A percentile compares a stretch with the other conserved stretches of the same genome.
Conservation (phyloP, 2,329 filamentous ascomycete species). For the Seiridium cupressi region DNA sequence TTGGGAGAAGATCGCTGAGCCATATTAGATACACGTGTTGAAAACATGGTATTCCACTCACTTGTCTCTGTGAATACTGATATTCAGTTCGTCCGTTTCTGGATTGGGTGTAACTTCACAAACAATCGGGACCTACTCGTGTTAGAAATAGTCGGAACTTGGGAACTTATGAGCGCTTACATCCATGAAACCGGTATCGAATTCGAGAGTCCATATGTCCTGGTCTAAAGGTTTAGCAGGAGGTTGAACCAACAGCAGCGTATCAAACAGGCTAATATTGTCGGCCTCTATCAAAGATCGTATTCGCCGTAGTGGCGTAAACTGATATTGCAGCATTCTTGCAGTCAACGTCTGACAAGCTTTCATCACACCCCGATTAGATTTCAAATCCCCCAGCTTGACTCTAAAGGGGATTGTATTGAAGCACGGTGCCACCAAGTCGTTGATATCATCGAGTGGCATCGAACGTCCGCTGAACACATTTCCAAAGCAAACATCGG, state of each 20-base stretch:
- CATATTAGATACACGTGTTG: conserved; percentile 9
- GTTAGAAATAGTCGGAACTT: too few species aligned
- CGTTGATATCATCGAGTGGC: conserved; percentile 62
- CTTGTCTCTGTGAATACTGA: conserved; percentile 64
- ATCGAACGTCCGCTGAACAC: conserved; percentile 77
- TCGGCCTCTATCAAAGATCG: conserved; percentile 50
- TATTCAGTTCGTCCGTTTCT: conserved; percentile 46
- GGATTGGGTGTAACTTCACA: conserved; percentile 67
- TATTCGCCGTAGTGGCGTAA: conserved; percentile 71
- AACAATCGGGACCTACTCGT: conserved; percentile 53
- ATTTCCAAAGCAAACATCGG: conserved; percentile 83
- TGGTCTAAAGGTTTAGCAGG: conserved; percentile 54
- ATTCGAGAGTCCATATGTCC: conserved; percentile 53
- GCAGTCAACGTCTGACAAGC: conserved; percentile 61
- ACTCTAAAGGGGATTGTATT: conserved; percentile 78
- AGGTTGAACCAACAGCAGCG: conserved; percentile 76
- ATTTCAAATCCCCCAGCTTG: conserved; percentile 43
- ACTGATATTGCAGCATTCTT: conserved; percentile 64
- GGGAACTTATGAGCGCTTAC: conserved; percentile 34
- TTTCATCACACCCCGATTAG: conserved; percentile 57
- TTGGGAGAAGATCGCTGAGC: conserved; percentile 21
- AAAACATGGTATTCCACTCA: conserved; percentile 23
- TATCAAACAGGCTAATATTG: conserved; percentile 67
- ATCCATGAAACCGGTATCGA: conserved; percentile 66
- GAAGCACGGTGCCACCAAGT: conserved; percentile 85